phyloP scores from a whole-genome alignment of 345 rosid species.

The Sisymbrium irio region DNA sequence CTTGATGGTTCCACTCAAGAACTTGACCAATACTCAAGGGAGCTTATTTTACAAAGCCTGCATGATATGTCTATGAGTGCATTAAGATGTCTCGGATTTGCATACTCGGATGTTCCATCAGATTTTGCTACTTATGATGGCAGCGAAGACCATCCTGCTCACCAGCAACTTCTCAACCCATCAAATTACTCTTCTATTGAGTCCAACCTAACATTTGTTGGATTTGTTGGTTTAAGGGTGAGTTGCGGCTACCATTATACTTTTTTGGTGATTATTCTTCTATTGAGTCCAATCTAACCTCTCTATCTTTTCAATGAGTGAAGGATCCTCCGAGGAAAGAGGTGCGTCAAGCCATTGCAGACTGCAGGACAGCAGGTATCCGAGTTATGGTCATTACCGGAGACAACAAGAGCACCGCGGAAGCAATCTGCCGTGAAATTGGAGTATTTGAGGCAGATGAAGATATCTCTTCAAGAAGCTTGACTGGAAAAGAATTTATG shows the following conservation, averaged over 20 bases:
- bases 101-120: no score
- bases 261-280: not conserved
- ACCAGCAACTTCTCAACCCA: constrained; percentile 73
- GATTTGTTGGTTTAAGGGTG: no score
- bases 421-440: constrained; percentile 93
- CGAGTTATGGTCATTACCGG: constrained; percentile 98
- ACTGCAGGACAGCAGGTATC: constrained; percentile 94
- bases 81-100: no score
- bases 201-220: constrained; percentile 63
- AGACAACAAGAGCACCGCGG: constrained; percentile 92
- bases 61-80: no score
- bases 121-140: constrained; percentile 76
- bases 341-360: constrained; percentile 87
- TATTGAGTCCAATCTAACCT: constrained; percentile 22
- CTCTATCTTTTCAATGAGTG: constrained; percentile 12
- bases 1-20: no score
- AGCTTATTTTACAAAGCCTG: no score
- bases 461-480: constrained; percentile 59
- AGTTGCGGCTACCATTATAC: constrained; percentile 16
- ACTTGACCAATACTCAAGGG: no score
- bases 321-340: constrained; percentile 97
- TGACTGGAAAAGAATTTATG: constrained; percentile 66
- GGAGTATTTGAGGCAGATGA: constrained; percentile 79
- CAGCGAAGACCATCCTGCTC: constrained; percentile 89
- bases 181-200: constrained; percentile 74